Evolutionary conservation across 2,329 filamentous ascomycete genomes (phyloP), one percentile per base, ranked within the genome.

Genomic region (Colletotrichum chlorophyti): DNA sequence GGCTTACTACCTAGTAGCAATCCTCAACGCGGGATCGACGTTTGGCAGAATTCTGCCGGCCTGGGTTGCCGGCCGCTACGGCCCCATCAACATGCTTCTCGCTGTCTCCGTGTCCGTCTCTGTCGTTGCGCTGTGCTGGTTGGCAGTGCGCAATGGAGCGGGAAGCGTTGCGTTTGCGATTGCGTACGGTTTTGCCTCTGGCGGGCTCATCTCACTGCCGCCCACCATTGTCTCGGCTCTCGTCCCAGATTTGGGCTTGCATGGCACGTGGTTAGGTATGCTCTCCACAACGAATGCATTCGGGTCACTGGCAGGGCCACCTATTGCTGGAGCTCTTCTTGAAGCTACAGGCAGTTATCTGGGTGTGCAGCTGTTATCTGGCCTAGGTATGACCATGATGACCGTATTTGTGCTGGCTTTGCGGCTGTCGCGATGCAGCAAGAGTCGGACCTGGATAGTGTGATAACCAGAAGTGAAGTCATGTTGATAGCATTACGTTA

Each of bases 1-100:
- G 5, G 74, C 73, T 2, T 68, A 72, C 14, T 82, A 83, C 58
- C 70, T 83, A 21, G 68, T 84, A 5, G 70, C 81, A 2, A 78
- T 84, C 42, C 73, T 83, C 46, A 84, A 83, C 65, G 79, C 76
- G 1, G 74, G 77, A 0, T 79, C 79, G 1, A 70, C 82, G 7
- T 71, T 79, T 7, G 82, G 82, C 0, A 76, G 82, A 6, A 69
- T 83, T 1, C 65, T 81, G 0, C 80, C 79, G 1, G 76, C 76
- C 4, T 71, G 77, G 7, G 58, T 83, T 5, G 78, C 78, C 0
- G 74, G 76, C 46, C 68, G 65, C 24, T 58, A 77, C 32, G 79
- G 79, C 1, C 68, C 75, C 3, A 62, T 81, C 12, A 74, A 79
- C 51, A 72, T 74, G 2, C 72, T 76, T 59, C 66, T 77, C 12